These are phyloP conservation scores for Pythium aphanidermatum DNA, from an alignment of 352 stramenopile genomes.

Conservation along the genomic window DNA sequence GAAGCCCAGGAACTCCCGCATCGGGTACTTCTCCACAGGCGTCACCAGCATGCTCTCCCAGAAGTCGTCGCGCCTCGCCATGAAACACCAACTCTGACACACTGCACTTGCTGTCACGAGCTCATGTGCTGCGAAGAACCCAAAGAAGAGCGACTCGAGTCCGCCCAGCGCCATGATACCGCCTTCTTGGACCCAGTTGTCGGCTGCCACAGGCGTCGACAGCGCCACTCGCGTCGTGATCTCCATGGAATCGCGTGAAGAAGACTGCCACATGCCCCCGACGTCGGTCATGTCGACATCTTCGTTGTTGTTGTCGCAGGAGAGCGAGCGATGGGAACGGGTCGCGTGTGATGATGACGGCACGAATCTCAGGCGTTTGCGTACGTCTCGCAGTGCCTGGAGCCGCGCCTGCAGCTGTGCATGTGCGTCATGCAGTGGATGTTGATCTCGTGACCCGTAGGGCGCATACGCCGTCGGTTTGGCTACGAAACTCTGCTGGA, in stretches of 20 bases:
- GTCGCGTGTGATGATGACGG: background rate
- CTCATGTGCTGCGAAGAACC: slow-evolving; percentile 41
- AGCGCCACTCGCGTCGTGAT: slow-evolving; percentile 58
- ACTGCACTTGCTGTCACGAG: slow-evolving; percentile 40
- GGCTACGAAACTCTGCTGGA: slow-evolving; percentile 55
- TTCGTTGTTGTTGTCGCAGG: background rate
- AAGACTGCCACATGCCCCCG: background rate
- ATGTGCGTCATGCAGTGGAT: slow-evolving; percentile 54
- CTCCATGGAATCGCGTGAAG: slow-evolving; percentile 24
- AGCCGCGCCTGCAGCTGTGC: slow-evolving; percentile 56
- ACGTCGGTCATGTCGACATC: slow-evolving; percentile 3
- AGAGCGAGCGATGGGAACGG: background rate
- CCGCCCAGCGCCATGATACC: slow-evolving; percentile 51
- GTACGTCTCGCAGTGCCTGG: slow-evolving; percentile 41
- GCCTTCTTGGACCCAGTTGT: slow-evolving; percentile 7
- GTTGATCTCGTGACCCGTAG: slow-evolving; percentile 33
- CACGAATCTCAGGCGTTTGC: slow-evolving; percentile 40
- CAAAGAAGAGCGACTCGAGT: slow-evolving; percentile 57
- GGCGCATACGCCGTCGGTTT: slow-evolving; percentile 70
- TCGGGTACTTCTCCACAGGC: slow-evolving; percentile 50
- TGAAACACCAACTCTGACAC: slow-evolving; percentile 46
- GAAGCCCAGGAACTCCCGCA: slow-evolving; percentile 50
- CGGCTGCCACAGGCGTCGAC: slow-evolving; percentile 18
- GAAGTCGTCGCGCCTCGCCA: slow-evolving; percentile 49
- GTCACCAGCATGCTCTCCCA: slow-evolving; percentile 67